Percentiles rank a stretch among this genome's conserved stretches.
Evolutionary conservation across 1,284 basidiomycete species (phyloP).

Genomic region (Trichosporon faecale): DNA sequence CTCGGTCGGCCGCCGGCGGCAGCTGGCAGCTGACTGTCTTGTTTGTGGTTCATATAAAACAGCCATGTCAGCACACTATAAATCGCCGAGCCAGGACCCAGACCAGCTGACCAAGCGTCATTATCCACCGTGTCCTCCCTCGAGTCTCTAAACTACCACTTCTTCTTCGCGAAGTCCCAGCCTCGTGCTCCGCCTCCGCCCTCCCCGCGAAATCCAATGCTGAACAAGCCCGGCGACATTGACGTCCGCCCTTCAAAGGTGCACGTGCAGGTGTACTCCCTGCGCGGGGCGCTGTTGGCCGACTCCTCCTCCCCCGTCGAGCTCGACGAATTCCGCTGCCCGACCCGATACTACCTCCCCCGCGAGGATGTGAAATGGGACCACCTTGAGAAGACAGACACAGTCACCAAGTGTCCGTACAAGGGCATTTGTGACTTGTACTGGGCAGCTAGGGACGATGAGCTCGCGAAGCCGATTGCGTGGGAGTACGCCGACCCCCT

Average conservation of each 20-base stretch:
- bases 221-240: conserved; percentile 14
- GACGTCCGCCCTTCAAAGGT: not conserved
- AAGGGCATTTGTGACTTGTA: conserved; percentile 17
- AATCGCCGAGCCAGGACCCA: not conserved
- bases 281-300: conserved; percentile 2
- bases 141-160: not conserved
- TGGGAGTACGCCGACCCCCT: conserved; percentile 14
- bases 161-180: not conserved
- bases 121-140: not conserved
- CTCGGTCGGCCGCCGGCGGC: too few relatives aligned
- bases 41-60: too few relatives aligned
- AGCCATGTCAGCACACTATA: not conserved
- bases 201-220: not conserved
- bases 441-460: conserved; percentile 12
- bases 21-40: too few relatives aligned
- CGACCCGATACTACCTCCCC: conserved; percentile 18
- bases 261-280: conserved; percentile 10
- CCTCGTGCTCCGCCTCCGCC: not conserved
- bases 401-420: conserved; percentile 17
- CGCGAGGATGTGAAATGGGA: conserved; percentile 9
- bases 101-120: not conserved
- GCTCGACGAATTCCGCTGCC: conserved; percentile 14
- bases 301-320: conserved; percentile 3
- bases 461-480: conserved; percentile 9
- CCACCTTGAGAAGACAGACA: conserved; percentile 1